Base-by-base conservation (phyloP, 257 asterid genomes). In the Echites panduratus region DNA sequence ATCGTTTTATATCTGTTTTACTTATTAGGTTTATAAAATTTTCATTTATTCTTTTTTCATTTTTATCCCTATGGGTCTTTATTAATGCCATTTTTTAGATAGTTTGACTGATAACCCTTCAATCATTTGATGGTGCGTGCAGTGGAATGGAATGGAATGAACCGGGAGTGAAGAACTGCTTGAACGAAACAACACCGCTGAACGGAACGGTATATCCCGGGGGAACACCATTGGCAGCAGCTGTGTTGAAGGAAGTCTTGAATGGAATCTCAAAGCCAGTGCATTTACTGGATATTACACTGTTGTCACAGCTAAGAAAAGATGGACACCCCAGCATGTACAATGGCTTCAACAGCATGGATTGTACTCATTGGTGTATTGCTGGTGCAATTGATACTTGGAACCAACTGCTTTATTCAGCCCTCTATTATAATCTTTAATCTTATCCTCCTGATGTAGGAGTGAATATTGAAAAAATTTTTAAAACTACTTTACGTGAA, bases 281-380 rank as follows among this genome's bases (percentile, higher is more conserved):
- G 22, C 59, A 45, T 66, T 76, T 86, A 47, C 82, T 90, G 2
- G 88, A 90, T 32, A 88, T 88, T 41, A 90, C 95, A 56, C 67
- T 74, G 14, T 16, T 90, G 1, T 90, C 96, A 6, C 90, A 86
- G 8, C 45, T 90, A 7, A 82, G 95, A 65, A 88, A 88, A 76
- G 90, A 90, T 52, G 95, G 85, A 11, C 92, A 88, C 68, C 89
- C 89, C 0, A 76, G 85, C 68, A 73, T 27, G 65, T 78, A 79
- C 64, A 89, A 84, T 68, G 75, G 20, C 2, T 70, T 79, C 4
- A 41, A 59, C 9, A 87, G 86, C 49, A 83, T 87, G 86, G 93
- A 89, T 41, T 89, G 91, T 73, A 82, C 85, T 2, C 96, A 89
- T 71, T 89, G 96, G 96, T 89, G 93, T 74, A 32, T 89, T 20